phyloP scores from a whole-genome alignment of 495 filamentous ascomycete genomes.

The Talaromyces proteolyticus region DNA sequence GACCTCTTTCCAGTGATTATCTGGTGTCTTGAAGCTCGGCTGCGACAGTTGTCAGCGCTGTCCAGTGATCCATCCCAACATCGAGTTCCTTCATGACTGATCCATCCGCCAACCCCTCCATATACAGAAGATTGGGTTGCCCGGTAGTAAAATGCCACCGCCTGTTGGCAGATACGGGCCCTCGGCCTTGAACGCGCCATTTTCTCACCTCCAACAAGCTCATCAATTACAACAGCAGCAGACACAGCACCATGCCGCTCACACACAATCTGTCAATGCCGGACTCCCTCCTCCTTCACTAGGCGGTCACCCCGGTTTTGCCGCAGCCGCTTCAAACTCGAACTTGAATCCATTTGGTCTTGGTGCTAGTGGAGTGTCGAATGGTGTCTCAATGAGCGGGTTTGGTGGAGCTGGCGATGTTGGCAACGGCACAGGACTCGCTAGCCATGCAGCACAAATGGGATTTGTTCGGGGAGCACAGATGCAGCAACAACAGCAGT shows the following conservation, averaged over 20 bases:
- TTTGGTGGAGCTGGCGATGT: conserved; percentile 48
- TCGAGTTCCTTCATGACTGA: conserved; percentile 13
- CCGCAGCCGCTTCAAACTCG: conserved; percentile 51
- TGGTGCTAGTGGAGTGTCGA: conserved; percentile 43
- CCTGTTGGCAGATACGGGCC: conserved; percentile 50
- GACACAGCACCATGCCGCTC: conserved; percentile 43
- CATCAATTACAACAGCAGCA: conserved; percentile 19
- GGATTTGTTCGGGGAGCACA: conserved; percentile 74
- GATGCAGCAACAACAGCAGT: conserved; percentile 58
- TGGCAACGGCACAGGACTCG: conserved; percentile 72
- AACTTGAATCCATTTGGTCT: conserved; percentile 64
- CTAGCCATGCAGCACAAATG: conserved; percentile 83
- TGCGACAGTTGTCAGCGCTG: background rate
- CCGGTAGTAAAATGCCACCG: conserved; percentile 20
- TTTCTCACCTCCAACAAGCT: conserved; percentile 43
- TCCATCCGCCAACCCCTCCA: conserved; percentile 12
- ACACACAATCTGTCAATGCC: conserved; percentile 46
- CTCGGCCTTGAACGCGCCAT: conserved; percentile 44
- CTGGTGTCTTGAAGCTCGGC: background rate
- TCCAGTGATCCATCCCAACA: background rate
- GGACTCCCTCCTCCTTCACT: conserved; percentile 57
- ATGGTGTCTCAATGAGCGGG: conserved; percentile 49
- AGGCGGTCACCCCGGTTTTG: conserved; percentile 53
- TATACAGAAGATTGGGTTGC: conserved; percentile 9
- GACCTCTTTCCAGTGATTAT: background rate